phyloP scores from a whole-genome alignment of 345 rosid species.

The Brassica nigra region DNA sequence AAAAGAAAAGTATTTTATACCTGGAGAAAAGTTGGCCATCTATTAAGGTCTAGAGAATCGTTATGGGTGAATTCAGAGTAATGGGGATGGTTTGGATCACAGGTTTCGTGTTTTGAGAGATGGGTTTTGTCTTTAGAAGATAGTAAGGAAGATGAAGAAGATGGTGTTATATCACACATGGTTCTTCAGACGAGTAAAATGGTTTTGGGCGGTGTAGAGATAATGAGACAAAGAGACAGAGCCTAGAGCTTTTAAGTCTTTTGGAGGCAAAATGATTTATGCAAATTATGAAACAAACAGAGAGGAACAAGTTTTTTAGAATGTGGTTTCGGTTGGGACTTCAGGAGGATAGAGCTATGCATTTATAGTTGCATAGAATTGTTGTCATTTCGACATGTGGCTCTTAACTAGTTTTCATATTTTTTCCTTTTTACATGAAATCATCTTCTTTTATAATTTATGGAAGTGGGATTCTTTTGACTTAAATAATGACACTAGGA shows the following conservation, averaged over 20 bases:
- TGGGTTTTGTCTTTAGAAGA: constrained; percentile 46
- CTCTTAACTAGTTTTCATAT: not conserved
- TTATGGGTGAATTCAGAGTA: constrained; percentile 38
- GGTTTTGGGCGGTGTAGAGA: not conserved
- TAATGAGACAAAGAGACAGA: not conserved
- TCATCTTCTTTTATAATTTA: not conserved
- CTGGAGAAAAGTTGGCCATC: constrained; percentile 89
- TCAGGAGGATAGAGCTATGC: constrained; percentile 16
- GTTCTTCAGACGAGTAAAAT: constrained; percentile 30
- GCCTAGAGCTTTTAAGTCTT: constrained; percentile 15
- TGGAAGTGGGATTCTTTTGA: constrained; percentile 5
- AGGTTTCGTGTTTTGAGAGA: constrained; percentile 46
- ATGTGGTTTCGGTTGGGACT: constrained; percentile 31
- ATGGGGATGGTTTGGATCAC: constrained; percentile 38
- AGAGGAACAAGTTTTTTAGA: constrained; percentile 12
- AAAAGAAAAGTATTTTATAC: constrained; percentile 37
- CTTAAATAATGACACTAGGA: constrained; percentile 8
- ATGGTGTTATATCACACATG: constrained; percentile 65
- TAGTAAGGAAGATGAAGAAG: constrained; percentile 54
- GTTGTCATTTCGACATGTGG: constrained; percentile 12
- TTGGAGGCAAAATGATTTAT: constrained; percentile 25
- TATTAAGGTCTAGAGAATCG: constrained; percentile 47
- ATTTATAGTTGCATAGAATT: constrained; percentile 26
- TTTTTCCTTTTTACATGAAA: not conserved
- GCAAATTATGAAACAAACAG: constrained; percentile 11